Evolutionary conservation across 2,329 filamentous ascomycete species (phyloP), one percentile per base, ranked within the genome.

Genomic region (Sclerotinia glacialis): DNA sequence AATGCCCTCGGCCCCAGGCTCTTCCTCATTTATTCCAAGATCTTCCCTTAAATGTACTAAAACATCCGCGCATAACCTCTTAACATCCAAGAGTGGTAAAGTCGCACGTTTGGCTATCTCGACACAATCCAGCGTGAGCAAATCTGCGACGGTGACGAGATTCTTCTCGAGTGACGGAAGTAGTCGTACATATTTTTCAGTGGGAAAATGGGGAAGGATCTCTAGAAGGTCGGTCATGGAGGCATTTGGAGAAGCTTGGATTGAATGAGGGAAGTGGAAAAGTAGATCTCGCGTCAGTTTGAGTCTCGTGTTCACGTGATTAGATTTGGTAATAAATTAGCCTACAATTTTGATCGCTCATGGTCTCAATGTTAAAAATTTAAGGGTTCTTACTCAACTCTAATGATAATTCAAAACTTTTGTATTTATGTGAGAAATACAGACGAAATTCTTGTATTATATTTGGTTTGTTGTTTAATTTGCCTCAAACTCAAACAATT

Each of bases 61-160:
- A 42, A 97, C 80, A 64, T 88, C 87, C 66, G 84, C 83, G 69
- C 86, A 84, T 46, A 98, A 82, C 68, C 88, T 86, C 78, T 89
- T 90, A 72, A 97, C 83, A 75, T 97, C 92, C 49, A 89, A 83
- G 9, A 94, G 82, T 3, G 94, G 92, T 23, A 97, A 82, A 70
- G 89, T 88, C 60, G 93, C 93, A 77, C 92, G 89, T 80, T 91
- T 95, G 67, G 92, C 92, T 71, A 98, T 86, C 75, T 97, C 90
- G 69, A 88, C 83, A 5, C 89, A 84, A 75, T 97, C 91, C 69
- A 96, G 87, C 3, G 91, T 91, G 73, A 99, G 83, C 59, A 99
- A 85, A 77, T 99, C 95, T 72, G 87, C 88, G 42, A 90, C 91
- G 34, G 90, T 90, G 76, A 99, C 82, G 62, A 83, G 82, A 73